phyloP scores from a whole-genome alignment of 352 stramenopile species.

The Globisporangium polare region DNA sequence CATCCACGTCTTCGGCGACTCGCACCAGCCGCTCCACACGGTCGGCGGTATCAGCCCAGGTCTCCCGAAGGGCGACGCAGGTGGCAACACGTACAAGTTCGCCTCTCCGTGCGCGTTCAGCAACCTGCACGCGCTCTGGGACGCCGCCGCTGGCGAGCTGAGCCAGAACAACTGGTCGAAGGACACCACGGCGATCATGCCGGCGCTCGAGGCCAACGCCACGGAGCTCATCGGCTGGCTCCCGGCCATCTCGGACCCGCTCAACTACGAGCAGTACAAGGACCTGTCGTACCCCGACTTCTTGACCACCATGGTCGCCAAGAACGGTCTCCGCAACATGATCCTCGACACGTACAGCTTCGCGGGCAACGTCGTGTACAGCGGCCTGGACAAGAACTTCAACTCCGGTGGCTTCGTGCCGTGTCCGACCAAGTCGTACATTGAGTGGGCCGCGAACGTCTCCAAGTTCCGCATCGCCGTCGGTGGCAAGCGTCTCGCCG shows the following conservation, averaged over 20 bases:
- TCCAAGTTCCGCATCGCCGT: conserved; percentile 48
- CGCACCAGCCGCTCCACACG: conserved; percentile 61
- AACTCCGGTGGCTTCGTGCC: conserved; percentile 11
- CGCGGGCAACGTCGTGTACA: conserved; percentile 36
- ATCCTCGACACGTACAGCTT: conserved; percentile 47
- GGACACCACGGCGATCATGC: conserved; percentile 10
- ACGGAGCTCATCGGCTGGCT: conserved; percentile 40
- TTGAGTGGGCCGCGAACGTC: conserved; percentile 24
- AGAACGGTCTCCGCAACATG: conserved; percentile 25
- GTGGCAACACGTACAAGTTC: conserved; percentile 63
- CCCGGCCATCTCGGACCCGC: conserved; percentile 24
- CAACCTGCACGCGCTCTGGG: conserved; percentile 70
- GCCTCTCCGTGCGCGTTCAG: conserved; percentile 35
- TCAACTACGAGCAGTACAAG: conserved; percentile 42
- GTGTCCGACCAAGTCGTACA: conserved; percentile 30
- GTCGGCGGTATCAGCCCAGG: conserved; percentile 38
- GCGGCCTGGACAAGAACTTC: conserved; percentile 27
- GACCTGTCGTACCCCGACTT: conserved; percentile 31
- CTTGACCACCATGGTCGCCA: conserved; percentile 23
- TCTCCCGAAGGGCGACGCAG: conserved; percentile 46
- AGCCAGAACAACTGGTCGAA: conserved; percentile 51
- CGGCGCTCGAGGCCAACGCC: conserved; percentile 29
- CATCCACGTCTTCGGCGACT: conserved; percentile 66
- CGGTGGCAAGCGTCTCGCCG: conserved; percentile 47
- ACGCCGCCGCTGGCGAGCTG: conserved; percentile 47